phyloP scores from a whole-genome alignment of 495 filamentous ascomycete species.

The Tuber borchii region DNA sequence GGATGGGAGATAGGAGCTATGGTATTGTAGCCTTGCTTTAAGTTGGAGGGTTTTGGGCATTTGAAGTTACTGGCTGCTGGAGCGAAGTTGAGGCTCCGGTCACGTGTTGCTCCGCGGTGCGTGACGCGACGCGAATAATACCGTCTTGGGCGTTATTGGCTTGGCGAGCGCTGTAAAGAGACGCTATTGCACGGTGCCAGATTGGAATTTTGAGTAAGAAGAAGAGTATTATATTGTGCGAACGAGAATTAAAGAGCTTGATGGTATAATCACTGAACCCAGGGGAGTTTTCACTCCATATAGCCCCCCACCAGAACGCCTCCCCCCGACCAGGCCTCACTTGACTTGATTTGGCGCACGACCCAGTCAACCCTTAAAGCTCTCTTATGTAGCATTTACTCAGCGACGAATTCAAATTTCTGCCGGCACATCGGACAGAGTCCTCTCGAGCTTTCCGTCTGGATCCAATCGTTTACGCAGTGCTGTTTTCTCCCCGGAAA shows the following conservation, averaged over 20 bases:
- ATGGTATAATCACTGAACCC: not conserved
- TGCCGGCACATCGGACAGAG: slow-evolving; percentile 98
- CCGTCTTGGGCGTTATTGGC: not conserved
- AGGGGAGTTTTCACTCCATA: slow-evolving; percentile 24
- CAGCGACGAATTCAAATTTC: slow-evolving; percentile 45
- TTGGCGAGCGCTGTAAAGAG: not conserved
- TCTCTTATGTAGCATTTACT: slow-evolving; percentile 2
- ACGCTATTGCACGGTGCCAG: not conserved
- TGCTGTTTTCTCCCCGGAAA: slow-evolving; percentile 53
- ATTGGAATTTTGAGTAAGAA: slow-evolving; percentile 3
- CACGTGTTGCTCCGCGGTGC: not conserved
- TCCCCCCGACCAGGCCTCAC: not conserved
- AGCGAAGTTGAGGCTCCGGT: not conserved
- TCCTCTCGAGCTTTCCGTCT: slow-evolving; percentile 86
- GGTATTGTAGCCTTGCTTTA: not conserved
- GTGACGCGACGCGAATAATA: slow-evolving; percentile 1
- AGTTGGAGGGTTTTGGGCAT: slow-evolving; percentile 12
- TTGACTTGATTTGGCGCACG: not conserved
- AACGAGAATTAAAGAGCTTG: slow-evolving; percentile 1
- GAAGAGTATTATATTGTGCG: not conserved
- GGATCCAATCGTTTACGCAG: slow-evolving; percentile 91
- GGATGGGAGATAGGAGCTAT: not conserved
- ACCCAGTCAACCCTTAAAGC: slow-evolving; percentile 5
- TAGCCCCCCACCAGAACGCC: slow-evolving; percentile 40
- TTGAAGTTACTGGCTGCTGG: slow-evolving; percentile 15